Evolutionary conservation across 208 protist genomes (phyloP).

Genomic region (Blastocrithidia nonstop): DNA sequence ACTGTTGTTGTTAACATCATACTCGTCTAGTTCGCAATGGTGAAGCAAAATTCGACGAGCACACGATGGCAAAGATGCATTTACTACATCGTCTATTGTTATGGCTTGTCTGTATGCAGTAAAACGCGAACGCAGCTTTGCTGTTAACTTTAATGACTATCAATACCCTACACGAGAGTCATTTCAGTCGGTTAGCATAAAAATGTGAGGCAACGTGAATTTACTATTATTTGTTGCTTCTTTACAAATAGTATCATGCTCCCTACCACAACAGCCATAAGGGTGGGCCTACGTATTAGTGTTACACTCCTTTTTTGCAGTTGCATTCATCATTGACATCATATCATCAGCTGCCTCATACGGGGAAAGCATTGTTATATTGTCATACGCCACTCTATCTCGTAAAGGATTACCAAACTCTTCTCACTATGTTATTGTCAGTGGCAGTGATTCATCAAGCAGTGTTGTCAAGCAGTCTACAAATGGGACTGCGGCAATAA

Average conservation of each 20-base stretch:
- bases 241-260: too few species aligned
- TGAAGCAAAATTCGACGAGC: conserved; percentile 20
- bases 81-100: too few species aligned
- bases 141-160: conserved; percentile 39
- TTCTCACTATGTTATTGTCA: conserved; percentile 67
- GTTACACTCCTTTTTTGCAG: too few species aligned
- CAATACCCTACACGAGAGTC: conserved; percentile 57
- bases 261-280: too few species aligned
- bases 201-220: conserved; percentile 19
- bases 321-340: too few species aligned
- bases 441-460: conserved; percentile 37
- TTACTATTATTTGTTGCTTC: too few species aligned
- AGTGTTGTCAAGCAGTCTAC: conserved; percentile 84
- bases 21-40: conserved; percentile 33
- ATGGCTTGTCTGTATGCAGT: too few species aligned
- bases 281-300: too few species aligned
- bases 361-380: conserved; percentile 49
- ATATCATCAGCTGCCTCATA: too few species aligned
- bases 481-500: conserved; percentile 65
- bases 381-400: conserved; percentile 31
- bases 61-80: too few species aligned
- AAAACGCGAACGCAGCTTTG: conserved; percentile 15
- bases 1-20: too few species aligned
- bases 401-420: conserved; percentile 84
- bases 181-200: conserved; percentile 39